phyloP scores from a whole-genome alignment of 2,329 filamentous ascomycete species.

The Lachnellula subtilissima region DNA sequence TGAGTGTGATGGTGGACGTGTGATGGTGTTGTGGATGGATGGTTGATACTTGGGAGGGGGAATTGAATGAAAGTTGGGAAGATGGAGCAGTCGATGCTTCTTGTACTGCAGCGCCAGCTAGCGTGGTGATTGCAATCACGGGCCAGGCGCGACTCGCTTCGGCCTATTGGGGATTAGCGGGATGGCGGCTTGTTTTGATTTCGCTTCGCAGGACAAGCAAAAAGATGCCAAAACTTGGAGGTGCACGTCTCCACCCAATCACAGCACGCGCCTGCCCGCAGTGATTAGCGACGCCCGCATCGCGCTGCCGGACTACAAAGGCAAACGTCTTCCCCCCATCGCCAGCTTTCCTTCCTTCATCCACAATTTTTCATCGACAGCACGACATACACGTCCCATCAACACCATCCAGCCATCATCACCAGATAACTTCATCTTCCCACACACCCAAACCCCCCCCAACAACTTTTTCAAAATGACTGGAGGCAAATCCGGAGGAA shows the following conservation, averaged over 20 bases:
- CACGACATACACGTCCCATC: constrained; percentile 9
- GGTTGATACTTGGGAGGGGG: constrained; percentile 9
- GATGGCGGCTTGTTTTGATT: constrained; percentile 5
- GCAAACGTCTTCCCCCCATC: constrained; percentile 9
- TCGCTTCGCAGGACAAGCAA: constrained; percentile 1
- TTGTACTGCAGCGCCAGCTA: constrained; percentile 10
- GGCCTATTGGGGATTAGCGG: not conserved
- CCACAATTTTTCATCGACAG: constrained; percentile 20
- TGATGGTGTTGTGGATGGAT: constrained; percentile 11
- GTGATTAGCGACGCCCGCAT: constrained; percentile 14
- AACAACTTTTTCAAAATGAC: constrained; percentile 77
- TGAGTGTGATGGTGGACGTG: not conserved
- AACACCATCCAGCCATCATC: constrained; percentile 1
- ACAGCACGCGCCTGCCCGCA: not conserved
- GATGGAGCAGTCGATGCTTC: constrained; percentile 7
- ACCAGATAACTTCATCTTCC: constrained; percentile 26
- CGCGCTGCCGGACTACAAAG: constrained; percentile 11
- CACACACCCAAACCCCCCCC: constrained; percentile 29
- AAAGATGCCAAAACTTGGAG: not conserved
- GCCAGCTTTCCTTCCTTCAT: constrained; percentile 7
- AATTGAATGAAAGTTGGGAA: constrained; percentile 11
- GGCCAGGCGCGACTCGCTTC: constrained; percentile 2
- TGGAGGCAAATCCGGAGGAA: constrained; percentile 99
- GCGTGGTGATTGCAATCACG: constrained; percentile 14
- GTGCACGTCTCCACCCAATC: constrained; percentile 3